phyloP scores from a whole-genome alignment of 202 grass and related monocot genomes.

The Tripidium arundinaceum region DNA sequence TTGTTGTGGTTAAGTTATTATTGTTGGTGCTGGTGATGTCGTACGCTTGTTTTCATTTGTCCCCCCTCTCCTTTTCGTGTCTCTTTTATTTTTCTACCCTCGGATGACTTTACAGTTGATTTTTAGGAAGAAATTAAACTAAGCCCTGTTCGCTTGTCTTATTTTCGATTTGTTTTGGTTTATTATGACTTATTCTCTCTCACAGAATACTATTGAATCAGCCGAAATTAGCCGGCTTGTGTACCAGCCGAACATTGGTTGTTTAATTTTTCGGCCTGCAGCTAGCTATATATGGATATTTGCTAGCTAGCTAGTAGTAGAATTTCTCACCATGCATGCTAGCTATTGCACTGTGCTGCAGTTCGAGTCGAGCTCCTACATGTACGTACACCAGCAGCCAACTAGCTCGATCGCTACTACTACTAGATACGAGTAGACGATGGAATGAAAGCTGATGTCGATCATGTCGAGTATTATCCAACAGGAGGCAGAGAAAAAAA shows the following conservation, averaged over 20 bases:
- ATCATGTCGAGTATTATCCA: slow-evolving; percentile 22
- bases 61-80: slow-evolving; percentile 30
- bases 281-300: not conserved
- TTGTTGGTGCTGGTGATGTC: slow-evolving; percentile 47
- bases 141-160: too few species aligned
- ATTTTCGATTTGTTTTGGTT: too few species aligned
- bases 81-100: not conserved
- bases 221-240: too few species aligned
- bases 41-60: slow-evolving; percentile 56
- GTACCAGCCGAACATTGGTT: too few species aligned
- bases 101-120: not conserved
- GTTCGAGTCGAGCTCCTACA: not conserved
- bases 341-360: not conserved
- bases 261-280: too few species aligned
- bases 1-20: slow-evolving; percentile 57
- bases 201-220: too few species aligned
- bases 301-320: too few species aligned
- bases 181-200: too few species aligned
- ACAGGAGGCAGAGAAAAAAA: not conserved
- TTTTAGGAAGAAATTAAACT: not conserved
- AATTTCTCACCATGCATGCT: too few species aligned
- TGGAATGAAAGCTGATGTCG: not conserved
- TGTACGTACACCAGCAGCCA: not conserved
- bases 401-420: not conserved
- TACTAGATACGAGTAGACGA: not conserved